Conservation (phyloP, 1,284 basidiomycete genomes). For the Cryptococcus sp. region DNA sequence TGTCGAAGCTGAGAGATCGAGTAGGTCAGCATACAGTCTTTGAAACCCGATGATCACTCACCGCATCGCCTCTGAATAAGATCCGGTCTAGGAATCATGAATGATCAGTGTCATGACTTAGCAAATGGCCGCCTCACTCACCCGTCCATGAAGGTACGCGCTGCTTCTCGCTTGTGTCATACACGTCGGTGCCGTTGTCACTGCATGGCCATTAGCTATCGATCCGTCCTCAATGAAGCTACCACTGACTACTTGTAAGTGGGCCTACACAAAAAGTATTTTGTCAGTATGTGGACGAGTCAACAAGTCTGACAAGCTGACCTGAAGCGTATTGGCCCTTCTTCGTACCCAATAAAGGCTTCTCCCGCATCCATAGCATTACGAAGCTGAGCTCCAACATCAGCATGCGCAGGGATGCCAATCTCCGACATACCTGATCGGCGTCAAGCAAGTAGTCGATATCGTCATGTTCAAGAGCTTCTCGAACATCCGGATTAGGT, state of each 20-base stretch:
- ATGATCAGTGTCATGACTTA: not conserved
- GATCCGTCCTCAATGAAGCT: not conserved
- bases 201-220: slow-evolving; percentile 21
- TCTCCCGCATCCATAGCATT: slow-evolving; percentile 67
- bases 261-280: slow-evolving; percentile 25
- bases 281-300: not conserved
- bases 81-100: slow-evolving; percentile 70
- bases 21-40: slow-evolving; percentile 4
- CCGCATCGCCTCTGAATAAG: slow-evolving; percentile 70
- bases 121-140: slow-evolving; percentile 45
- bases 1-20: slow-evolving; percentile 20
- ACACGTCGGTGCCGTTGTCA: slow-evolving; percentile 66
- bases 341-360: slow-evolving; percentile 81
- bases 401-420: slow-evolving; percentile 5
- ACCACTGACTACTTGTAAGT: slow-evolving; percentile 54
- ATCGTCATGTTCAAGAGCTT: slow-evolving; percentile 64
- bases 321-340: slow-evolving; percentile 80
- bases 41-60: slow-evolving; percentile 56
- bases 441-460: slow-evolving; percentile 72
- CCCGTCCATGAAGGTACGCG: slow-evolving; percentile 97
- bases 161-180: slow-evolving; percentile 95
- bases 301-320: slow-evolving; percentile 21
- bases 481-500: slow-evolving; percentile 75
- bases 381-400: slow-evolving; percentile 59
- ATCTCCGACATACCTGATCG: slow-evolving; percentile 69